Conservation (phyloP, 108 stramenopile genomes). For the Schizochytrium sp. region DNA sequence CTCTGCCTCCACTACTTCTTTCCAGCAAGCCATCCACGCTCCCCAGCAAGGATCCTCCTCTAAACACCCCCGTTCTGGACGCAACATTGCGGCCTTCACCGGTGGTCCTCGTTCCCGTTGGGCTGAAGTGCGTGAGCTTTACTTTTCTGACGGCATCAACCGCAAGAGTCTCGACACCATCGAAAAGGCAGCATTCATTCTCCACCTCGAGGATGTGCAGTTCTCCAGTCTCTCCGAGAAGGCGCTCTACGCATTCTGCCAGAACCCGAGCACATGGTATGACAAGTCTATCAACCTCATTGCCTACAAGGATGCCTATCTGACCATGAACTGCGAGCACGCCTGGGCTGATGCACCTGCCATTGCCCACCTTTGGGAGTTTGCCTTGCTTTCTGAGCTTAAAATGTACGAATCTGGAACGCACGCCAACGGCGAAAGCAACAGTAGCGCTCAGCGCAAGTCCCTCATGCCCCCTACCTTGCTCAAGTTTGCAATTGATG, state of each 20-base stretch:
- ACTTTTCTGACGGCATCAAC: slow-evolving; percentile 62
- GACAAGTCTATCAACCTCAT: slow-evolving; percentile 62
- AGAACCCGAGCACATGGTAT: slow-evolving; percentile 52
- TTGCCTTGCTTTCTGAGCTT: background rate
- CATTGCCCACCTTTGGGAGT: slow-evolving; percentile 59
- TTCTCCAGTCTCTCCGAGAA: slow-evolving; percentile 9
- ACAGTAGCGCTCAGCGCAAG: background rate
- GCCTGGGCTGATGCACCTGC: slow-evolving; percentile 65
- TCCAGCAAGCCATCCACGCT: slow-evolving; percentile 31
- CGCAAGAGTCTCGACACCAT: slow-evolving; percentile 32
- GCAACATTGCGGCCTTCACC: slow-evolving; percentile 56
- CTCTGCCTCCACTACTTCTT: background rate
- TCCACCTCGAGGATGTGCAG: slow-evolving; percentile 36
- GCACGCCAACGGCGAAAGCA: background rate
- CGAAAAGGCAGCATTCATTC: slow-evolving; percentile 59
- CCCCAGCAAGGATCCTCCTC: background rate
- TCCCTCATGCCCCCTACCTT: background rate
- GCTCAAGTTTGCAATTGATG: background rate
- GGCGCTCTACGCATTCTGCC: slow-evolving; percentile 39
- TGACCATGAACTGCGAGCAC: slow-evolving; percentile 62
- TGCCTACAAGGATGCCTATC: slow-evolving; percentile 55
- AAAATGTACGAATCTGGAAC: background rate
- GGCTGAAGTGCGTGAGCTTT: slow-evolving; percentile 59
- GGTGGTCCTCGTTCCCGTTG: slow-evolving; percentile 57
- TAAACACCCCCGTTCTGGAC: slow-evolving; percentile 17